Evolutionary conservation across 2,329 filamentous ascomycete genomes (phyloP).

Genomic region (Talaromyces sp.): DNA sequence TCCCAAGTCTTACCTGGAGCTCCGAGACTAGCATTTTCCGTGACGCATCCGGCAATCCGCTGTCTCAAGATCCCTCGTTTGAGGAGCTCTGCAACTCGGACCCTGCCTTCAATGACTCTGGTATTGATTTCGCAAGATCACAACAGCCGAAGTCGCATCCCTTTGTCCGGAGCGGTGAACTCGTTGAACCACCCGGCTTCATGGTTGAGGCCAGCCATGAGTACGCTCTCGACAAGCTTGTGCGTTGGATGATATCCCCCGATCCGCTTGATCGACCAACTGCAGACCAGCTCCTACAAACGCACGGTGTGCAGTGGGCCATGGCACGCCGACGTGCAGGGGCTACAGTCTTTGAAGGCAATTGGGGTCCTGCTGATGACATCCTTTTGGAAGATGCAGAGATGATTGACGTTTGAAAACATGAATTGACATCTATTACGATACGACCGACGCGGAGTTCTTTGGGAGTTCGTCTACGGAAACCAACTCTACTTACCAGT

Average conservation of each 20-base stretch:
- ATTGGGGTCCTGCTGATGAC: constrained; percentile 78
- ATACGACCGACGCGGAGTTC: constrained; percentile 5
- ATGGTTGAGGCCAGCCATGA: constrained; percentile 74
- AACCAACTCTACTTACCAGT: not conserved
- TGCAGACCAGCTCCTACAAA: constrained; percentile 66
- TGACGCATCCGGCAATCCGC: constrained; percentile 68
- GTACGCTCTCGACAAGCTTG: constrained; percentile 76
- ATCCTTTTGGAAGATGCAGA: constrained; percentile 56
- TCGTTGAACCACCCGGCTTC: constrained; percentile 71
- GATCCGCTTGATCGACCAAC: constrained; percentile 69
- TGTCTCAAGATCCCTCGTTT: constrained; percentile 44
- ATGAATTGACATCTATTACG: constrained; percentile 8
- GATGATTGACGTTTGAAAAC: constrained; percentile 56
- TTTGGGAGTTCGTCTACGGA: constrained; percentile 2
- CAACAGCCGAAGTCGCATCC: constrained; percentile 21
- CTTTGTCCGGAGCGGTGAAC: constrained; percentile 50
- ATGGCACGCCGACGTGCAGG: constrained; percentile 71
- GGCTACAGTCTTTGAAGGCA: constrained; percentile 94
- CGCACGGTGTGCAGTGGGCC: constrained; percentile 76
- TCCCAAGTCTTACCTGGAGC: constrained; percentile 82
- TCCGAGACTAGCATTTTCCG: constrained; percentile 65
- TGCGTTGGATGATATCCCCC: constrained; percentile 82
- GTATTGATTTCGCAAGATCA: constrained; percentile 26
- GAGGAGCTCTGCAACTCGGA: constrained; percentile 42
- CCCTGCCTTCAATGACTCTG: constrained; percentile 41